Conservation (phyloP, 2,329 filamentous ascomycete species). For the Ramularia endophylla region DNA sequence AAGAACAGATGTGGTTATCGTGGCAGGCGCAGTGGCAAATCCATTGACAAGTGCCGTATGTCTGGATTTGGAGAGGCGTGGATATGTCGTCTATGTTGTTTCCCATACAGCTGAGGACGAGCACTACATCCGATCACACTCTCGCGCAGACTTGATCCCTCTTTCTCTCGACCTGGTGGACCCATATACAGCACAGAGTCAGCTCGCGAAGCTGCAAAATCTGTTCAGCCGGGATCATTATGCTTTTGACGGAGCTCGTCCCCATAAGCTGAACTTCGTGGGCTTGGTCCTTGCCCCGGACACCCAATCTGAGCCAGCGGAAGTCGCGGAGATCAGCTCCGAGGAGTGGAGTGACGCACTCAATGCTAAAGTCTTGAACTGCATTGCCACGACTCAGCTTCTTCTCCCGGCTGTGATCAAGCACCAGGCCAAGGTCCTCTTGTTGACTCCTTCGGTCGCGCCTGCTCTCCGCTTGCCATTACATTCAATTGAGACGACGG, state of each 20-base stretch:
- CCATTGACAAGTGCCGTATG: conserved; percentile 78
- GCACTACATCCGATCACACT: conserved; percentile 65
- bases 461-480: conserved; percentile 73
- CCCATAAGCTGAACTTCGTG: conserved; percentile 69
- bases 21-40: conserved; percentile 81
- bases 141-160: conserved; percentile 74
- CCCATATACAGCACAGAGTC: conserved; percentile 60
- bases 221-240: conserved; percentile 69
- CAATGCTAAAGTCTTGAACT: conserved; percentile 85
- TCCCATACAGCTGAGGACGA: conserved; percentile 84
- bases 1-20: conserved; percentile 77
- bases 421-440: conserved; percentile 60
- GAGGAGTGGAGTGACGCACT: conserved; percentile 83
- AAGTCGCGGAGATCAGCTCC: conserved; percentile 73
- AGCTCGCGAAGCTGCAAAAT: conserved; percentile 64
- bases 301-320: conserved; percentile 56
- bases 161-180: conserved; percentile 78
- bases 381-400: conserved; percentile 80
- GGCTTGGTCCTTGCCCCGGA: conserved; percentile 79
- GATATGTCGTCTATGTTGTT: conserved; percentile 89
- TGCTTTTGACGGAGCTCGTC: conserved; percentile 67
- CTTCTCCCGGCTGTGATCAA: conserved; percentile 58
- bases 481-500: conserved; percentile 77
- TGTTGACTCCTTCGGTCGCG: conserved; percentile 75
- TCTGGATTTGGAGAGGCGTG: conserved; percentile 80